Conservation (phyloP, 345 rosid genomes). For the Laguncularia racemosa region DNA sequence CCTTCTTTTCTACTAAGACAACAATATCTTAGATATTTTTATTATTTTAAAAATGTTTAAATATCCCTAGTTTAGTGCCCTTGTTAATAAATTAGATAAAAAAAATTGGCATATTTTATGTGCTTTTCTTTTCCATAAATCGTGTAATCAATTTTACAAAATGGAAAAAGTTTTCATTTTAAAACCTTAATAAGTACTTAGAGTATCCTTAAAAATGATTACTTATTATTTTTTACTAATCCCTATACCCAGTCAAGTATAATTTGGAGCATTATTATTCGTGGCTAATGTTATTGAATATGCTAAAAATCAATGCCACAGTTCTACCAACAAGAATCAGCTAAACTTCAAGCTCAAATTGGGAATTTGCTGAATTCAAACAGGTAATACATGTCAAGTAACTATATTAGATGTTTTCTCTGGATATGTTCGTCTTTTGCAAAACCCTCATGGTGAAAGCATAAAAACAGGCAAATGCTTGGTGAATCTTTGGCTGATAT, state of each 20-base stretch:
- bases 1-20: too few relatives aligned
- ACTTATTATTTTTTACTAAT: too few relatives aligned
- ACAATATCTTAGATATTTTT: too few relatives aligned
- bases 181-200: too few relatives aligned
- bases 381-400: constrained; percentile 32
- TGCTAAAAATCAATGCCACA: constrained; percentile 12
- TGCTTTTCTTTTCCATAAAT: too few relatives aligned
- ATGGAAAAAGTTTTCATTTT: too few relatives aligned
- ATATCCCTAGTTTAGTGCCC: too few relatives aligned
- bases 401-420: background rate
- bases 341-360: constrained; percentile 59
- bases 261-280: background rate
- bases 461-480: constrained; percentile 54
- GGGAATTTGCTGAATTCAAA: constrained; percentile 57
- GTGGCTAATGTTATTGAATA: background rate
- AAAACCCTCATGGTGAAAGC: background rate
- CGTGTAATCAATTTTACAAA: too few relatives aligned
- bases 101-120: background rate
- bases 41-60: too few relatives aligned
- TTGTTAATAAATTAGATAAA: too few relatives aligned
- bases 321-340: constrained; percentile 90
- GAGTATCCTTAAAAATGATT: too few relatives aligned
- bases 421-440: background rate
- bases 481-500: constrained; percentile 61
- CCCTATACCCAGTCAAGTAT: too few relatives aligned